These are phyloP conservation scores for Cyamopsis tetragonoloba DNA, from an alignment of 306 rosid genomes.

Conservation along the genomic window DNA sequence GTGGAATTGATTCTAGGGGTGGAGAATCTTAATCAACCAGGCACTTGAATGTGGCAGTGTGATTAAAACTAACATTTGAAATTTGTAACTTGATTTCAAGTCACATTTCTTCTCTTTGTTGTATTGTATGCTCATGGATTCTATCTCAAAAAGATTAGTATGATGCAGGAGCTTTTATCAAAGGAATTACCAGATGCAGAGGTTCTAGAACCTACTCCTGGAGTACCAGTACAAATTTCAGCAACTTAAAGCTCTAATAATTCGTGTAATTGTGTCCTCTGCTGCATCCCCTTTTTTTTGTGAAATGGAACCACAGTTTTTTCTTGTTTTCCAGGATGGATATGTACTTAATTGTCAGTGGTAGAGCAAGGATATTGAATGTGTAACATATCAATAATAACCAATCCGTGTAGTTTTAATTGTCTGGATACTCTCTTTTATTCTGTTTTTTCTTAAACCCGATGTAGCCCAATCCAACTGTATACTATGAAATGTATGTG, in stretches of 20 bases:
- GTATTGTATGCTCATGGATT: slow-evolving; percentile 9
- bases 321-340: slow-evolving; percentile 3
- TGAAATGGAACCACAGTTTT: background rate
- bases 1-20: too few species aligned
- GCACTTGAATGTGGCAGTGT: background rate
- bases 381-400: too few species aligned
- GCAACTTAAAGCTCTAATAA: slow-evolving; percentile 24
- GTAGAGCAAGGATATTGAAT: background rate
- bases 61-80: background rate
- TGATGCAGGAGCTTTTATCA: slow-evolving; percentile 74
- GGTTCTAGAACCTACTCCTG: slow-evolving; percentile 66
- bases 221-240: slow-evolving; percentile 54
- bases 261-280: background rate
- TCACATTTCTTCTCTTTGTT: background rate
- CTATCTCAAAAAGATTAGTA: slow-evolving; percentile 27
- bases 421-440: too few species aligned
- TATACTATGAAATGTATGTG: too few species aligned
- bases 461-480: too few species aligned
- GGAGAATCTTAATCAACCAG: too few species aligned
- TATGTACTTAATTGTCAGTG: background rate
- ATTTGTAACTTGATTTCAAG: background rate
- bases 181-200: slow-evolving; percentile 62
- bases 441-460: too few species aligned
- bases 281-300: background rate
- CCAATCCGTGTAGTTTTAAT: too few species aligned